Conservation (phyloP, 2,329 filamentous ascomycete species). For the Beauveria brongniartii region DNA sequence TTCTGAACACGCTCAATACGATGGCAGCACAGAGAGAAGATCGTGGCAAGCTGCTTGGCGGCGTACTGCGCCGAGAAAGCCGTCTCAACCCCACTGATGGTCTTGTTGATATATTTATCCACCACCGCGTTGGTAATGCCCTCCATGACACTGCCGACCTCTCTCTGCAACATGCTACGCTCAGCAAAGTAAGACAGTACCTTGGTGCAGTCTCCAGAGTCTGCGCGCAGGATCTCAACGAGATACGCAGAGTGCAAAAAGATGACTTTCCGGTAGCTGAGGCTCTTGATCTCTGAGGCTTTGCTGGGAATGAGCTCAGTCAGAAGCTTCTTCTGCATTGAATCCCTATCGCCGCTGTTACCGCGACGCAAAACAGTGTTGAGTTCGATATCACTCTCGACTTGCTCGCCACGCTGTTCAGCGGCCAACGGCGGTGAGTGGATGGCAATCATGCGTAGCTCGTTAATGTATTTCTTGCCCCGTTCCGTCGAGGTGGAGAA, state of each 20-base stretch:
- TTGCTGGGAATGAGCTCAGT: constrained; percentile 65
- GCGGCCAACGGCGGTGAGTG: constrained; percentile 82
- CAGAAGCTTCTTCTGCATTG: constrained; percentile 73
- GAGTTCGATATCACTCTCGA: constrained; percentile 93
- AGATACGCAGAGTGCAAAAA: constrained; percentile 88
- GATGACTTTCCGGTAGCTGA: constrained; percentile 85
- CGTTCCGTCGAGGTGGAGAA: constrained; percentile 69
- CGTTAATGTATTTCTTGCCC: constrained; percentile 63
- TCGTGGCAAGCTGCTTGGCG: constrained; percentile 75
- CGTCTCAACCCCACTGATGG: constrained; percentile 60
- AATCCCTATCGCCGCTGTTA: constrained; percentile 68
- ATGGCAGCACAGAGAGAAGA: constrained; percentile 88
- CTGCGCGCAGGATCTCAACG: constrained; percentile 80
- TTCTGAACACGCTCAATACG: constrained; percentile 86
- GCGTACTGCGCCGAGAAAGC: constrained; percentile 85
- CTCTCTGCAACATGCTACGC: constrained; percentile 63
- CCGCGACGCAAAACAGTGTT: constrained; percentile 88
- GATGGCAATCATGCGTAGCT: constrained; percentile 76
- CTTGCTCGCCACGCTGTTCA: constrained; percentile 78
- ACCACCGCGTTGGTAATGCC: constrained; percentile 60
- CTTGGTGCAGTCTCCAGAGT: constrained; percentile 82
- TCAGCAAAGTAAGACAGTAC: constrained; percentile 92
- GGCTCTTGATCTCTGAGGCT: constrained; percentile 66
- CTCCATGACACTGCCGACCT: constrained; percentile 58
- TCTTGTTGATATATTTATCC: constrained; percentile 70